Percentiles rank a stretch among this genome's conserved stretches.
These are phyloP conservation scores for Aspergillus unguis DNA, from an alignment of 2,329 filamentous ascomycete genomes.

Conservation along the genomic window DNA sequence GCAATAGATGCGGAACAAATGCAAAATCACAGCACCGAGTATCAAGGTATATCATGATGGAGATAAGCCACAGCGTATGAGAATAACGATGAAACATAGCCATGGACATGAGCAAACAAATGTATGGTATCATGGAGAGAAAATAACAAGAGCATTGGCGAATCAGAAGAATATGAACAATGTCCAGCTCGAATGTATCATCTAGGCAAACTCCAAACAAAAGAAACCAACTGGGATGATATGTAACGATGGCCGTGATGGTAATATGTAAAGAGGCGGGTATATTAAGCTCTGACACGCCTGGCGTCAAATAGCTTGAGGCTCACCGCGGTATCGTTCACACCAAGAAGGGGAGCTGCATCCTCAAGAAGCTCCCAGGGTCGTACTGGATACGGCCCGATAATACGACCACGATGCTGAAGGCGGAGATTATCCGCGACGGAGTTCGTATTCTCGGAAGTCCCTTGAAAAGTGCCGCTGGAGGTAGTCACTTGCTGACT, in stretches of 20 bases:
- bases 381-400: conserved; percentile 36
- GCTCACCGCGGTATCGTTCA: conserved; percentile 46
- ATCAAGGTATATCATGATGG: no score
- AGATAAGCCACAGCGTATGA: no score
- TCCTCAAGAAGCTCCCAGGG: conserved; percentile 47
- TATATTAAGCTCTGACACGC: conserved; percentile 25
- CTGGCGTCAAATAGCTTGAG: conserved; percentile 43
- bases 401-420: conserved; percentile 34
- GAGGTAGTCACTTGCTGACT: conserved; percentile 11
- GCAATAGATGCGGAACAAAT: not conserved
- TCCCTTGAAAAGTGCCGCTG: conserved; percentile 12
- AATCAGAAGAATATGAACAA: not conserved
- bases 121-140: conserved; percentile 4
- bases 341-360: conserved; percentile 41
- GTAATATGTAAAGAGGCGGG: not conserved
- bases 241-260: not conserved
- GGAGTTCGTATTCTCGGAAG: conserved; percentile 27
- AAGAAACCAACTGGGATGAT: not conserved
- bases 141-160: not conserved
- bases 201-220: conserved; percentile 1
- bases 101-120: not conserved
- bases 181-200: conserved; percentile 2
- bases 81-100: not conserved
- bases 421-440: conserved; percentile 34
- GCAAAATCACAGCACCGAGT: not conserved